Base-by-base conservation (phyloP, 139 green algal species). In the Volvox africanus region DNA sequence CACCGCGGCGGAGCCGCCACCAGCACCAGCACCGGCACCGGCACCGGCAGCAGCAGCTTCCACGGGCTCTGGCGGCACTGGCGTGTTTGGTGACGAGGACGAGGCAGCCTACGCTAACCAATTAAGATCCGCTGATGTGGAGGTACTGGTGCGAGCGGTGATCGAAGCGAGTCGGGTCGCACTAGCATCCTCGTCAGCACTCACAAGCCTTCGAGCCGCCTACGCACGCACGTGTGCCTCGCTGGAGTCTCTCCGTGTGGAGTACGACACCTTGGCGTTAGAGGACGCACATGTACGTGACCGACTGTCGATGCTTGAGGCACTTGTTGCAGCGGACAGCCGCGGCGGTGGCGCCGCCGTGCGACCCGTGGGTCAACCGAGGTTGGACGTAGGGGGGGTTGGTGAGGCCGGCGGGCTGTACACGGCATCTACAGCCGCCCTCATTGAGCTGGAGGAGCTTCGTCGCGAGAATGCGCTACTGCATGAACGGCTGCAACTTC, bases 391-490 rank as follows among this genome's bases (percentile, higher is more conserved):
- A 20, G 50, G 12, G 62, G n/a, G 28, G 24, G 0, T 6, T 61
- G 62, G n/a, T 37, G 87, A 26, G 61, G 77, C 50, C 36, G 30
- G 18, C n/a, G 37, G 91, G 68, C 22, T 82, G n/a, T 88, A 92
- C 92, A 92, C 92, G 1, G 83, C 86, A 1, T 88, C 71, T 30
- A 77, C 85, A 2, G 79, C 88, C 17, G 75, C 90, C 22, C 69
- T 91, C 6, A 91, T 91, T 68, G 88, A 93, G 92, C 80, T 94
- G 77, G 84, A 91, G 85, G 91, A 93, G 79, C 91, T 93, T 26
- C 36, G 91, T 0, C 88, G 84, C 62, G 90, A 93, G 78, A 93
- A 93, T 67, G 33, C 77, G 18, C 65, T 93, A 44, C 84, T 93
- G 20, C 90, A 93, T 67, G 83, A 89, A 68, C 77, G 90, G 37